Evolutionary conservation across 2,329 filamentous ascomycete genomes (phyloP), one percentile per base, ranked within the genome.

Genomic region (Cladosporium sp.): DNA sequence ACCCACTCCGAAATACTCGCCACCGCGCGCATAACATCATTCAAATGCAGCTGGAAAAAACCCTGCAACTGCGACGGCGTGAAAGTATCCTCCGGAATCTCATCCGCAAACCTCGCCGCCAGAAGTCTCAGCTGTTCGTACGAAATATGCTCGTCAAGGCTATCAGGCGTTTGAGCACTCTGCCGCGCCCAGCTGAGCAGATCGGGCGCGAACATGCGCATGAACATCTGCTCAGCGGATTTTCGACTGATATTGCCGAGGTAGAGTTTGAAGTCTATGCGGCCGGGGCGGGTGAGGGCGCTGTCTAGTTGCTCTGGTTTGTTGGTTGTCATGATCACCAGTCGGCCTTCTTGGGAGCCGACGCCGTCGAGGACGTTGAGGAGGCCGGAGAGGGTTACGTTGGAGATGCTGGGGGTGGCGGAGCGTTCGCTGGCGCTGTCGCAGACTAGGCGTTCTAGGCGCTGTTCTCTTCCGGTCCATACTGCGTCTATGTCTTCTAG

Each of bases 351-450:
- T 58, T 86, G 84, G 2, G 82, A 85, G 1, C 84, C 84, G 1
- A 88, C 86, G 48, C 87, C 85, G 59, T 93, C 87, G 20, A 92
- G 86, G 49, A 85, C 84, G 65, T 93, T 92, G 47, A 93, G 76
- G 1, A 92, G 75, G 0, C 86, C 86, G 0, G 85, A 87, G 1
- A 92, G 74, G 1, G 59, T 59, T 12, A 61, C 57, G 13, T 53
- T 56, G 1, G 84, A 86, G 33, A 90, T 85, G 15, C 43, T 54
- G 35, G 47, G 47, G 3, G 47, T 50, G 20, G 47, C 32, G n/a
- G 47, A 50, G 6, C 39, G 30, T 19, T 55, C 51, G 43, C 54
- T 51, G 8, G 52, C 52, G 18, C 50, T 54, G 48, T 56, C 56
- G 16, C 43, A 53, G 9, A 55, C 25, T 8, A 29, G n/a, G 22